Conservation (phyloP, 345 rosid genomes). For the Corchorus capsularis region DNA sequence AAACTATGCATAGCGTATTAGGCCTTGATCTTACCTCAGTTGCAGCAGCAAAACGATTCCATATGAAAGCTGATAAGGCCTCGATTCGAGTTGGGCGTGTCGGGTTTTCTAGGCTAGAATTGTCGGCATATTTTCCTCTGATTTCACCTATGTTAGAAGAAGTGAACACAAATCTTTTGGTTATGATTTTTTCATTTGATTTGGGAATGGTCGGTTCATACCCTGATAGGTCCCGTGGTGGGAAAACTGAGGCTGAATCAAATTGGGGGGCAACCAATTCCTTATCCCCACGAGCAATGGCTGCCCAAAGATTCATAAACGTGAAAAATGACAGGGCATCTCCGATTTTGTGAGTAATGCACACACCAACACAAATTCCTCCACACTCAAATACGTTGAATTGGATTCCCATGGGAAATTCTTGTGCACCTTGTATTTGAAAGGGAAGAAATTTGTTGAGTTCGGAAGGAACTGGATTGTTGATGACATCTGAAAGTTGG, state of each 20-base stretch:
- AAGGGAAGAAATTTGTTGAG: background rate
- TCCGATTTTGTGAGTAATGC: slow-evolving; percentile 1
- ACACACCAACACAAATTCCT: background rate
- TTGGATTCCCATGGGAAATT: background rate
- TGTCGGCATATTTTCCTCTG: background rate
- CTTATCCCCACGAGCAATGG: background rate
- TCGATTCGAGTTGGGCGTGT: slow-evolving; percentile 22
- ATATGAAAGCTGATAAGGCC: slow-evolving; percentile 9
- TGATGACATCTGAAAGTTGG: background rate
- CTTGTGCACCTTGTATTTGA: background rate
- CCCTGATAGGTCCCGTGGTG: background rate
- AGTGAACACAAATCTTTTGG: background rate
- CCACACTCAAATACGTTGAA: background rate
- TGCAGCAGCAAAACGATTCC: background rate
- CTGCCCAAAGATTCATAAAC: background rate
- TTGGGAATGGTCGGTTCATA: background rate
- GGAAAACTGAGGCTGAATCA: too few relatives aligned
- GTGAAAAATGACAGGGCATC: background rate
- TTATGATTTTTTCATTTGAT: background rate
- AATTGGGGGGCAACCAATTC: too few relatives aligned
- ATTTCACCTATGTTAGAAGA: background rate
- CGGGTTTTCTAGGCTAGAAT: background rate
- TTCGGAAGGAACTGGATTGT: background rate
- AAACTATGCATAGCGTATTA: background rate
- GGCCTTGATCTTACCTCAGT: background rate